Conservation (phyloP, 1,284 basidiomycete genomes). For the Rhizopogon hawkerae region DNA sequence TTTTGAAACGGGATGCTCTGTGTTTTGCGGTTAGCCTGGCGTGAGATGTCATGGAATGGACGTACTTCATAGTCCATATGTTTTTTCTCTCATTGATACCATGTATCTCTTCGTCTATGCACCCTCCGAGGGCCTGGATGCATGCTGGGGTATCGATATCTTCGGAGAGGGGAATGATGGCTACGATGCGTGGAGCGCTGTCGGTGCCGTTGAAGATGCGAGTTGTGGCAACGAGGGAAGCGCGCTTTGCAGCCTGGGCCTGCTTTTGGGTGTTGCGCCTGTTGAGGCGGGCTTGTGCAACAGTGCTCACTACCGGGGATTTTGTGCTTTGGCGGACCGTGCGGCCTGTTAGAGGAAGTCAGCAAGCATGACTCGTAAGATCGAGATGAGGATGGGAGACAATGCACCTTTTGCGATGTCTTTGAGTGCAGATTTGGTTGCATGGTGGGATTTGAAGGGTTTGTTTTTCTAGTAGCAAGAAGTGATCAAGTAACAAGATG, state of each 20-base stretch:
- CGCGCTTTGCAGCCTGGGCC: conserved; percentile 62
- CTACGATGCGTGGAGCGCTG: conserved; percentile 73
- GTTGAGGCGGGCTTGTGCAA: conserved; percentile 58
- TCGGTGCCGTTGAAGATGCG: conserved; percentile 71
- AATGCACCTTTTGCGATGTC: conserved; percentile 70
- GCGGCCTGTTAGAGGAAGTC: conserved; percentile 36
- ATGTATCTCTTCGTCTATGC: conserved; percentile 47
- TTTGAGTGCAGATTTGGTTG: conserved; percentile 74
- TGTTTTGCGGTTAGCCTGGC: conserved; percentile 2
- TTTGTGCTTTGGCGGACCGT: conserved; percentile 49
- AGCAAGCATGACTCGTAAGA: conserved; percentile 1
- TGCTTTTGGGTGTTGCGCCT: conserved; percentile 78
- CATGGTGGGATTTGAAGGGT: conserved; percentile 82
- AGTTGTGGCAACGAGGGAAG: conserved; percentile 58
- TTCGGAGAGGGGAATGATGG: conserved; percentile 67
- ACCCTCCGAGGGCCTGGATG: conserved; percentile 54
- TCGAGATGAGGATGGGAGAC: neutral
- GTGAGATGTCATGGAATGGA: conserved; percentile 6
- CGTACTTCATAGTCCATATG: conserved; percentile 61
- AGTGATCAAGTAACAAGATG: neutral
- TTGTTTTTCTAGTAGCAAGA: conserved; percentile 67
- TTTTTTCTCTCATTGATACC: conserved; percentile 19
- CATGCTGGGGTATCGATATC: conserved; percentile 53
- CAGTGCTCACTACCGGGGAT: conserved; percentile 27
- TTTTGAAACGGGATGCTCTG: conserved; percentile 82